phyloP scores from a whole-genome alignment of 352 stramenopile genomes.

The Globisporangium canariense region DNA sequence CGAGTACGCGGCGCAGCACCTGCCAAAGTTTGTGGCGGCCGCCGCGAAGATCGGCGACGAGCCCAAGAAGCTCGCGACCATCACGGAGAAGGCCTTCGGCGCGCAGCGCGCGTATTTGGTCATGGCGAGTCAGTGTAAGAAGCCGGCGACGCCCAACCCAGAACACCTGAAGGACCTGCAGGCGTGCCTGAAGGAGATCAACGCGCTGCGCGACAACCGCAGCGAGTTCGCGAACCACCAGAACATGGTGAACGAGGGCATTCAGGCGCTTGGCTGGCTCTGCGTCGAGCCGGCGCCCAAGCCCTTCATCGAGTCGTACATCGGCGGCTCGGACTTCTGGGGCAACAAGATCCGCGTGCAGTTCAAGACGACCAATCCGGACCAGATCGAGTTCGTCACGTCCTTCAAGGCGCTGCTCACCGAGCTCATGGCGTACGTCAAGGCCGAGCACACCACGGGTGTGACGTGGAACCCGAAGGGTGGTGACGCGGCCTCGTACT shows the following conservation, averaged over 20 bases:
- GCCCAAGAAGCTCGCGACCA: slow-evolving; percentile 70
- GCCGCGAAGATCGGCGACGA: slow-evolving; percentile 82
- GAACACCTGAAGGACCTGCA: slow-evolving; percentile 75
- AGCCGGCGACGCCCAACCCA: slow-evolving; percentile 72
- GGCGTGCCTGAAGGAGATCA: slow-evolving; percentile 76
- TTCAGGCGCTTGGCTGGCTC: slow-evolving; percentile 81
- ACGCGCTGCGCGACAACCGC: slow-evolving; percentile 74
- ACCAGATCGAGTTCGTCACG: slow-evolving; percentile 94
- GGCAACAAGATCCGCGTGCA: slow-evolving; percentile 97
- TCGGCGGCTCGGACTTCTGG: slow-evolving; percentile 95
- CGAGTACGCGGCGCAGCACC: slow-evolving; percentile 73
- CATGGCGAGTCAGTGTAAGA: slow-evolving; percentile 92
- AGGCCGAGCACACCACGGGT: slow-evolving; percentile 93
- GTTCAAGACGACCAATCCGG: slow-evolving; percentile 90
- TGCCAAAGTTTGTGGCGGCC: slow-evolving; percentile 82
- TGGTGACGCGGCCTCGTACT: slow-evolving; percentile 50
- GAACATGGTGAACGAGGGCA: slow-evolving; percentile 87
- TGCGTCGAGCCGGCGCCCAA: slow-evolving; percentile 85
- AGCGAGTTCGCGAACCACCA: slow-evolving; percentile 84
- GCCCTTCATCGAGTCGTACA: slow-evolving; percentile 94
- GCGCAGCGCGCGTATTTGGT: slow-evolving; percentile 91
- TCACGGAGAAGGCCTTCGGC: slow-evolving; percentile 87
- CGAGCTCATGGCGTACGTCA: slow-evolving; percentile 93
- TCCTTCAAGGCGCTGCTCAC: slow-evolving; percentile 90
- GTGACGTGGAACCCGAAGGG: slow-evolving; percentile 93